A percentile compares a stretch with the other conserved stretches of the same genome.
Evolutionary conservation across 2,329 filamentous ascomycete genomes (phyloP).

Genomic region (Piedraia hortae): DNA sequence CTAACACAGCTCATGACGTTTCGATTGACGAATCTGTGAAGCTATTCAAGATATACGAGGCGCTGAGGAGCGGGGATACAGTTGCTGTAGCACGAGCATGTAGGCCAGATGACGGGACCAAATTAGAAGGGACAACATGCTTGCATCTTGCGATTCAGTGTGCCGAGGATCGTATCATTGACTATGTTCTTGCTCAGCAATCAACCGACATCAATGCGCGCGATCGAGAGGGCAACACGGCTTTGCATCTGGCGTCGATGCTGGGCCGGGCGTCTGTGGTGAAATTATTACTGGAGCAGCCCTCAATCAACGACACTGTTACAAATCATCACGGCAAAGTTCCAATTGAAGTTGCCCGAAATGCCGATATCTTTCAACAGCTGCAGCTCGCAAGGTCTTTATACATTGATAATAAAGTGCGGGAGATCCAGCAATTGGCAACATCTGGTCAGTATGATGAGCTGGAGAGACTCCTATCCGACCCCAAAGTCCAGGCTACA

Average conservation of each 20-base stretch:
- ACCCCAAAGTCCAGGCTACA: conserved; percentile 59
- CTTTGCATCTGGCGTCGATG: conserved; percentile 62
- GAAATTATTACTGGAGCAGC: conserved; percentile 54
- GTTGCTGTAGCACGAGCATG: conserved; percentile 70
- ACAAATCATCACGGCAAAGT: conserved; percentile 63
- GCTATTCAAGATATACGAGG: conserved; percentile 84
- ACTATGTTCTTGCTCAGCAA: conserved; percentile 59
- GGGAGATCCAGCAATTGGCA: conserved; percentile 59
- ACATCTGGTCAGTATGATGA: conserved; percentile 43
- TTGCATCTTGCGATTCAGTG: conserved; percentile 88
- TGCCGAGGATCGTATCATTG: conserved; percentile 71
- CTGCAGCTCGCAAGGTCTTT: conserved; percentile 72
- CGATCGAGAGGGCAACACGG: conserved; percentile 83
- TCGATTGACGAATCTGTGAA: conserved; percentile 74
- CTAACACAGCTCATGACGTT: too few species aligned
- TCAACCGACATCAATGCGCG: conserved; percentile 51
- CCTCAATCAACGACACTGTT: conserved; percentile 65
- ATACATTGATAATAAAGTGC: conserved; percentile 66
- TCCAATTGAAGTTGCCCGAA: conserved; percentile 68
- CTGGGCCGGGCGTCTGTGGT: conserved; percentile 62
- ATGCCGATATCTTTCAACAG: conserved; percentile 83
- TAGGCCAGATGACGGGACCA: conserved; percentile 19
- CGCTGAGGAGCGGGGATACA: conserved; percentile 70
- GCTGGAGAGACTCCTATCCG: conserved; percentile 55
- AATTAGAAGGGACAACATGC: conserved; percentile 55